These are phyloP conservation scores for Phaeosphaeriaceae sp. DNA, from an alignment of 2,329 filamentous ascomycete species.

Conservation along the genomic window DNA sequence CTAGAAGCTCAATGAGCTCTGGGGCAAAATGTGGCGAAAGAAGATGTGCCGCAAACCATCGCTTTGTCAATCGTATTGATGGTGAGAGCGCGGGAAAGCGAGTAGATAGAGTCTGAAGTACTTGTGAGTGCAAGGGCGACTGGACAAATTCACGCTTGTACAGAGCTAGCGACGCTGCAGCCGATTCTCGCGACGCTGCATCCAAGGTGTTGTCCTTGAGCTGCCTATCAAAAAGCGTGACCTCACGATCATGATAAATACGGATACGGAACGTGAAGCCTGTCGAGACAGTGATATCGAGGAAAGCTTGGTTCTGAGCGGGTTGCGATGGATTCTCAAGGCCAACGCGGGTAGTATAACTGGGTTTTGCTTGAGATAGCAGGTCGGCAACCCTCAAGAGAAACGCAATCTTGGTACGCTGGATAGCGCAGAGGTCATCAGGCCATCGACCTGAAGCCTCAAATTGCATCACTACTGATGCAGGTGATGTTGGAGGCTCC, in stretches of 20 bases:
- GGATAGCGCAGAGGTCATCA: conserved; percentile 87
- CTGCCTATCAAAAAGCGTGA: conserved; percentile 77
- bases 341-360: conserved; percentile 73
- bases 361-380: conserved; percentile 67
- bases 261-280: conserved; percentile 81
- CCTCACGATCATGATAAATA: conserved; percentile 88
- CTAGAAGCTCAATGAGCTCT: conserved; percentile 85
- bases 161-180: conserved; percentile 70
- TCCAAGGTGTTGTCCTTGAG: conserved; percentile 75
- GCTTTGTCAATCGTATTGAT: conserved; percentile 83
- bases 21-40: conserved; percentile 76
- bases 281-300: conserved; percentile 78
- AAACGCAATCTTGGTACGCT: conserved; percentile 92
- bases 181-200: conserved; percentile 69
- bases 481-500: conserved; percentile 62
- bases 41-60: conserved; percentile 87
- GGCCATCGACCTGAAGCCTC: conserved; percentile 95
- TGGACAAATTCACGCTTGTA: conserved; percentile 76
- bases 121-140: conserved; percentile 79
- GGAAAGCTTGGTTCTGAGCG: conserved; percentile 77
- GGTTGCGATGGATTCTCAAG: conserved; percentile 76
- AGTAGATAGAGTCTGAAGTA: conserved; percentile 79
- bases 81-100: conserved; percentile 79
- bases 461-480: conserved; percentile 86
- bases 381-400: conserved; percentile 74